Base-by-base conservation (phyloP, 73 alveolate species). In the Uronychia binucleata region DNA sequence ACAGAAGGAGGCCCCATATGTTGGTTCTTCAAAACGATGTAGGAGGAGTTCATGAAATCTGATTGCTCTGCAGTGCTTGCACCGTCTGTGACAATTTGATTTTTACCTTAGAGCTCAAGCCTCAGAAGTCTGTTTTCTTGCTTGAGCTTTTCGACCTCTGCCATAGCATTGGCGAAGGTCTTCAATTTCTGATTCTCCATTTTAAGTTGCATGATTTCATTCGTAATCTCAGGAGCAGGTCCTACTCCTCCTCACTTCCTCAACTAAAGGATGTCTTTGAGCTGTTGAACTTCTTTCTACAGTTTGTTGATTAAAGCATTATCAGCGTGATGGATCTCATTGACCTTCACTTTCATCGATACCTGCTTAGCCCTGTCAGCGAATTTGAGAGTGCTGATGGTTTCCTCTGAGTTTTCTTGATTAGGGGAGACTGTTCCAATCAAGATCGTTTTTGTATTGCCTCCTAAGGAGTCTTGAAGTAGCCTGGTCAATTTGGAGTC, bases 361-460 rank as follows among this genome's bases (percentile, higher is more conserved):
- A 92, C 94, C 31, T 75, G 57, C 74, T 95, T 92, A 0, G 97
- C 95, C 58, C 97, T 32, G 86, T 92, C 97, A 27, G 97, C 97
- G 84, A 92, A 92, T 60, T 92, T 92, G 5, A 92, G 59, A 1
- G 94, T 31, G 82, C 89, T 27, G 35, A 88, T 75, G 35, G 93
- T 79, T 81, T 93, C 91, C 31, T 89, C 90, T 27, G 90, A 25
- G 57, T 77, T 75, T 58, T 93, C 86, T 28, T 35, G 32, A 31
- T 59, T 34, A 26, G 97, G 97, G 33, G 96, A 82, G 29, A 97
- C 87, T 0, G 96, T 90, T 1, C 95, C 96, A 58, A 94, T 83
- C 83, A 94, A 82, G 79, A 90, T 90, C 0, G 98, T 91, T 75
- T 85, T 35, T 1, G 98, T 94, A 80, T 81, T 91, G 30, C 98